phyloP scores from a whole-genome alignment of 2,329 filamentous ascomycete genomes.

The Neocucurbitaria cava region DNA sequence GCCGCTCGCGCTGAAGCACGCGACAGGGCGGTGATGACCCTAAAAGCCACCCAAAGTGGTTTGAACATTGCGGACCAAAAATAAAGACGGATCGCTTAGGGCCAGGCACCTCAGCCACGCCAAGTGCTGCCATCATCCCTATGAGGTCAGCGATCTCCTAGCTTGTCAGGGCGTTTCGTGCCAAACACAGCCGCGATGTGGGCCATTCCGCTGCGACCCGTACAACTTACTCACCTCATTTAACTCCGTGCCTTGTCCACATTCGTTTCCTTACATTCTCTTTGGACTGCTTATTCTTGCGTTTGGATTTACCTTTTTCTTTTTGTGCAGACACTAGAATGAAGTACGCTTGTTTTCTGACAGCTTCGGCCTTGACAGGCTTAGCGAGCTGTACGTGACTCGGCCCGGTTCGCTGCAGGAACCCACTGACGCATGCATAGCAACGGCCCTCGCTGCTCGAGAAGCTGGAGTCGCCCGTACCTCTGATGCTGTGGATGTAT shows the following conservation, averaged over 20 bases:
- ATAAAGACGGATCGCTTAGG: conserved; percentile 20
- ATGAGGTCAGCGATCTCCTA: conserved; percentile 26
- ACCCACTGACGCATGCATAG: conserved; percentile 30
- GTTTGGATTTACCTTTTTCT: background rate
- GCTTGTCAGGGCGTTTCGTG: conserved; percentile 12
- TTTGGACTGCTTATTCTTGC: conserved; percentile 2
- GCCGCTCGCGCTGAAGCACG: conserved; percentile 1
- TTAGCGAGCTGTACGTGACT: conserved; percentile 38
- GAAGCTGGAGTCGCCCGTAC: conserved; percentile 28
- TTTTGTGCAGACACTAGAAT: conserved; percentile 21
- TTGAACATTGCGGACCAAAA: conserved; percentile 6
- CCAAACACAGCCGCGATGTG: conserved; percentile 17
- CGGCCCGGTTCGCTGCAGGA: background rate
- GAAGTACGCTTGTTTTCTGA: conserved; percentile 35
- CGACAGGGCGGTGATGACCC: conserved; percentile 3
- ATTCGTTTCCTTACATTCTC: conserved; percentile 5
- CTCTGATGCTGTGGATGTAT: conserved; percentile 22
- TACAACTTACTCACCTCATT: conserved; percentile 13
- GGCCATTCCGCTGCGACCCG: conserved; percentile 18
- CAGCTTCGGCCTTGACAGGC: conserved; percentile 38
- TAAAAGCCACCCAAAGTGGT: background rate
- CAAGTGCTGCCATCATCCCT: conserved; percentile 5
- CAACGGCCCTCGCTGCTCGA: conserved; percentile 32
- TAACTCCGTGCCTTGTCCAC: conserved; percentile 13
- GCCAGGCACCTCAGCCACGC: conserved; percentile 18